A percentile compares a stretch with the other conserved stretches of the same genome.
These are phyloP conservation scores for Phalaenopsis hybrid DNA, from an alignment of 116 monocot species.

Conservation along the genomic window DNA sequence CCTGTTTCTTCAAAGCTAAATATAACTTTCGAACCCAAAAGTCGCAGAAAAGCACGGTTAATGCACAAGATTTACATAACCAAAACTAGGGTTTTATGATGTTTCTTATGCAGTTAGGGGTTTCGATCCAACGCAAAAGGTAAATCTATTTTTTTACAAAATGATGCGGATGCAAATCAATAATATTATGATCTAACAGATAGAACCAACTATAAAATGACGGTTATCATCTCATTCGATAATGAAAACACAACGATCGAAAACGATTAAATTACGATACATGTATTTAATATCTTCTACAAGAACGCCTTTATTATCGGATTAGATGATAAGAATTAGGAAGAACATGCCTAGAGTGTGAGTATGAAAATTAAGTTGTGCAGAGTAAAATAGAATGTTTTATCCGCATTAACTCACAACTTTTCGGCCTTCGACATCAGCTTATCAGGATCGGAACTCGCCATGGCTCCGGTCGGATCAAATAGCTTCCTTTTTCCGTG, in stretches of 20 bases:
- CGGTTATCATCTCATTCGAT: neutral
- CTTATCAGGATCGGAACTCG: conserved; percentile 8
- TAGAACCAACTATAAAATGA: neutral
- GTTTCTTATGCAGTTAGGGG: neutral
- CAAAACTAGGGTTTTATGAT: neutral
- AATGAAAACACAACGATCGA: neutral
- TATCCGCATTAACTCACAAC: conserved; percentile 1
- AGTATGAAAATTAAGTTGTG: neutral
- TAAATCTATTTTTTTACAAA: neutral
- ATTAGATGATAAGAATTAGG: neutral
- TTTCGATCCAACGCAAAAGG: neutral
- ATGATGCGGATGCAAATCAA: neutral
- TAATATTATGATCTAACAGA: neutral
- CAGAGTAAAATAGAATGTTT: neutral
- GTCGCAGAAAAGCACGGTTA: neutral
- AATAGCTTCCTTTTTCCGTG: neutral
- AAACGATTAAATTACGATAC: neutral
- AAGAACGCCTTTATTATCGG: neutral
- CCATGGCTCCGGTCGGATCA: neutral
- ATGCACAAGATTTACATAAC: neutral
- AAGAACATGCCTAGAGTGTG: neutral
- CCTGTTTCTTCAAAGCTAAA: neutral
- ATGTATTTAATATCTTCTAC: neutral
- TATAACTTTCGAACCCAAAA: neutral
- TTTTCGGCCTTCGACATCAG: conserved; percentile 6